Conservation (phyloP, 768 basidiomycete species). For the Termitomyces sp. region DNA sequence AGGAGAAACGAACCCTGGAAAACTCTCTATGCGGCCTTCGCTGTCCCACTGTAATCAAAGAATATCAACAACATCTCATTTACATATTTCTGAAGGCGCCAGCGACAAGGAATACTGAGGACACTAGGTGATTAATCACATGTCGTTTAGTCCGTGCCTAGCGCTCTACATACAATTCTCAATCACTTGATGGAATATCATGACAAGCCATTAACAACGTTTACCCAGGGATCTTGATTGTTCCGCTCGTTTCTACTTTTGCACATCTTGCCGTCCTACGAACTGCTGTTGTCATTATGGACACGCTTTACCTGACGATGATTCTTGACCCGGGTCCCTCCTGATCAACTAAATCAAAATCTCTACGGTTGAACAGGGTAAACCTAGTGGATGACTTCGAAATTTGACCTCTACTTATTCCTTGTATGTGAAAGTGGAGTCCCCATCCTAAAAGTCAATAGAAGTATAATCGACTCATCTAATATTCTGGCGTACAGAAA, state of each 20-base stretch:
- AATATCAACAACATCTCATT: neutral
- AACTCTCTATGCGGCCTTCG: too few species aligned
- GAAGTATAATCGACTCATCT: neutral
- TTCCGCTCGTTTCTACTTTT: neutral
- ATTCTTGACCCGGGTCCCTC: neutral
- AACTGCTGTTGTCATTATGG: neutral
- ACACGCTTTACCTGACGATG: neutral
- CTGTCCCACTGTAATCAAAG: neutral
- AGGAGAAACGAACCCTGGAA: neutral
- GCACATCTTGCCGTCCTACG: neutral
- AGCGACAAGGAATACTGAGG: neutral
- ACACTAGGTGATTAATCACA: neutral
- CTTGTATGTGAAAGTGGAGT: neutral
- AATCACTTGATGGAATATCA: neutral
- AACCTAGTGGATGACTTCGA: neutral
- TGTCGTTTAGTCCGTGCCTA: neutral
- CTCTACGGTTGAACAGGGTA: neutral
- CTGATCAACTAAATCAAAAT: neutral
- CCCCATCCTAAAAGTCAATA: neutral
- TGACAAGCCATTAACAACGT: neutral
- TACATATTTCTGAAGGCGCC: neutral
- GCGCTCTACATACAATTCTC: neutral
- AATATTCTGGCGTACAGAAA: neutral
- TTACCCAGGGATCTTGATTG: neutral
- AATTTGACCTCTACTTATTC: neutral